phyloP scores from a whole-genome alignment of 108 stramenopile species.

The Skeletonema costatum region DNA sequence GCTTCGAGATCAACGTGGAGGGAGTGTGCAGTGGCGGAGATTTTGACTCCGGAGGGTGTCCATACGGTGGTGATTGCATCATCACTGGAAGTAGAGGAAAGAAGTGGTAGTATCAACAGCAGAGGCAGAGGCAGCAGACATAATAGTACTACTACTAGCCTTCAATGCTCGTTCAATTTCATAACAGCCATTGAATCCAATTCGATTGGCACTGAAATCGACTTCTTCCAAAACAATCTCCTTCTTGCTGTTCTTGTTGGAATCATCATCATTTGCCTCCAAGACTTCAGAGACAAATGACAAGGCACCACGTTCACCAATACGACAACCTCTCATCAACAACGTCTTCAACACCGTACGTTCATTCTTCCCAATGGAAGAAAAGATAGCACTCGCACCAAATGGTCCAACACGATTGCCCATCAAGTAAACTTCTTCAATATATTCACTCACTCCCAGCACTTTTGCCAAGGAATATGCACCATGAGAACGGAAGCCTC shows the following conservation, averaged over 20 bases:
- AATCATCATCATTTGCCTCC: background rate
- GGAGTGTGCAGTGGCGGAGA: background rate
- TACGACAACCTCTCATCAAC: slow-evolving; percentile 66
- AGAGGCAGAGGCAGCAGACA: background rate
- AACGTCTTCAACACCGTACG: slow-evolving; percentile 40
- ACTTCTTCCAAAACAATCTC: slow-evolving; percentile 42
- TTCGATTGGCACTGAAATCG: slow-evolving; percentile 67
- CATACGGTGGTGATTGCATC: background rate
- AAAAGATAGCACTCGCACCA: slow-evolving; percentile 72
- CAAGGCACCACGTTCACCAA: slow-evolving; percentile 77
- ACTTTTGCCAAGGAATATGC: slow-evolving; percentile 74
- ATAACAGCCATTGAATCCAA: slow-evolving; percentile 69
- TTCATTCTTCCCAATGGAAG: slow-evolving; percentile 57
- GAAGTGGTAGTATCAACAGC: background rate
- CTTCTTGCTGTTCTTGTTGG: background rate
- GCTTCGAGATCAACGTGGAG: slow-evolving; percentile 65
- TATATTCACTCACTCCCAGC: slow-evolving; percentile 51
- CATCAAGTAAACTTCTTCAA: slow-evolving; percentile 65
- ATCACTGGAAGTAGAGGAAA: background rate
- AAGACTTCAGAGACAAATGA: slow-evolving; percentile 61
- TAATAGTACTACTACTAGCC: background rate
- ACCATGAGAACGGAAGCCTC: slow-evolving; percentile 75
- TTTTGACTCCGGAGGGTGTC: background rate
- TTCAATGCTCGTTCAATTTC: slow-evolving; percentile 61
- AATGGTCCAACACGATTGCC: slow-evolving; percentile 79